phyloP scores from a whole-genome alignment of 2,329 filamentous ascomycete genomes.

The Calonectria multiphialidica region DNA sequence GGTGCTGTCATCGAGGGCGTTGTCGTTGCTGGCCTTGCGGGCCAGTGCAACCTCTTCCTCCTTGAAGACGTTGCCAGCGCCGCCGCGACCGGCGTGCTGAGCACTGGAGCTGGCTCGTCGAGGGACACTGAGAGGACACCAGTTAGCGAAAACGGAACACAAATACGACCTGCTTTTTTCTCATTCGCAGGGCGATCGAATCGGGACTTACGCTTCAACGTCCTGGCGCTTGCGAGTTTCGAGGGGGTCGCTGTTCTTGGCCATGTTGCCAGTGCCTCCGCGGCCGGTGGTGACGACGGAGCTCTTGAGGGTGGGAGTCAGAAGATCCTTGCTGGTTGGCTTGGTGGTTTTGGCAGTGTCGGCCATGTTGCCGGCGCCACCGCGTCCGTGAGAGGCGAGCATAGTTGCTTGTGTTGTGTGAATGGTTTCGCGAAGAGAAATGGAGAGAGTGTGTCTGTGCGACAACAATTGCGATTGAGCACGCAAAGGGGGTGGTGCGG shows the following conservation, averaged over 20 bases:
- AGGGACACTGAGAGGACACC: slow-evolving; percentile 56
- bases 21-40: slow-evolving; percentile 45
- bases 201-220: slow-evolving; percentile 73
- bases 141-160: slow-evolving; percentile 9
- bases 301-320: slow-evolving; percentile 86
- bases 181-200: neutral
- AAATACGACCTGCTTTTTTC: neutral
- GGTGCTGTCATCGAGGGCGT: slow-evolving; percentile 48
- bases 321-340: slow-evolving; percentile 72
- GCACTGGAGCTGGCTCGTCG: slow-evolving; percentile 69
- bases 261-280: slow-evolving; percentile 91
- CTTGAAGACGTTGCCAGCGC: slow-evolving; percentile 78
- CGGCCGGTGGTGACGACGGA: slow-evolving; percentile 90
- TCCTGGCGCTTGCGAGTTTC: slow-evolving; percentile 87
- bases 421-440: neutral
- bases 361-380: slow-evolving; percentile 82
- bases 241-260: slow-evolving; percentile 75
- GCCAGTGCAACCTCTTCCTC: slow-evolving; percentile 54
- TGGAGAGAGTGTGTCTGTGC: neutral
- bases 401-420: slow-evolving; percentile 44
- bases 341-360: slow-evolving; percentile 64
- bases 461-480: neutral
- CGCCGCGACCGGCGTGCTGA: slow-evolving; percentile 79
- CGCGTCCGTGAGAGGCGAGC: slow-evolving; percentile 78
- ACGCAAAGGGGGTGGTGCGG: neutral